A percentile compares a stretch with the other conserved stretches of the same genome.
phyloP scores from a whole-genome alignment of 176 grass and related monocot genomes.

The Avena sativa region DNA sequence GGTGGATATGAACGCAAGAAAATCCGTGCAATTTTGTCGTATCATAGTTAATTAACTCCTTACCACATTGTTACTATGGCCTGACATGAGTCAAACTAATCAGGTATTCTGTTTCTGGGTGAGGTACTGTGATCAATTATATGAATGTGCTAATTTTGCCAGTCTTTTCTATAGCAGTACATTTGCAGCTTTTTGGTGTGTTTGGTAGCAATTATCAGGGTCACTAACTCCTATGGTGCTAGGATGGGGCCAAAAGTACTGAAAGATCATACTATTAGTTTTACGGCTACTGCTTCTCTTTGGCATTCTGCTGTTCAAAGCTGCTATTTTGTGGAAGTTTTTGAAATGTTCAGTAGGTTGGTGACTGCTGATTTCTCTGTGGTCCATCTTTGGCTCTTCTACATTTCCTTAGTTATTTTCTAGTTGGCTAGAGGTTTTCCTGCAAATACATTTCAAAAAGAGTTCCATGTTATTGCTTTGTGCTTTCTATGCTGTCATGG shows the following conservation, averaged over 20 bases:
- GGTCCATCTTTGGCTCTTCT: constrained; percentile 41
- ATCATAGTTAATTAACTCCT: constrained; percentile 39
- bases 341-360: constrained; percentile 22
- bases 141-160: constrained; percentile 58
- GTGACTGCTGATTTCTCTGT: constrained; percentile 33
- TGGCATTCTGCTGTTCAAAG: constrained; percentile 45
- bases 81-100: constrained; percentile 15
- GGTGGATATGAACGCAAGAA: constrained; percentile 13
- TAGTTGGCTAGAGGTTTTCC: constrained; percentile 41
- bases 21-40: constrained; percentile 23
- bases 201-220: constrained; percentile 63
- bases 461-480: constrained; percentile 39
- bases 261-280: constrained; percentile 47
- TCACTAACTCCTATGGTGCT: constrained; percentile 60
- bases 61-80: constrained; percentile 38
- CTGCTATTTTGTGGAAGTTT: constrained; percentile 44
- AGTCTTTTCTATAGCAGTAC: constrained; percentile 60
- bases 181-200: constrained; percentile 57
- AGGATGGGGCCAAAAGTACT: constrained; percentile 55
- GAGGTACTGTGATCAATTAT: constrained; percentile 68
- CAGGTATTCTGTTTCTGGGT: constrained; percentile 49
- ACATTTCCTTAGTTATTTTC: constrained; percentile 17
- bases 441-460: constrained; percentile 26
- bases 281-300: constrained; percentile 34
- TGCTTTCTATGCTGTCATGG: constrained; percentile 42